phyloP scores from a whole-genome alignment of 2,329 filamentous ascomycete genomes.

The Pyricularia pennisetigena region DNA sequence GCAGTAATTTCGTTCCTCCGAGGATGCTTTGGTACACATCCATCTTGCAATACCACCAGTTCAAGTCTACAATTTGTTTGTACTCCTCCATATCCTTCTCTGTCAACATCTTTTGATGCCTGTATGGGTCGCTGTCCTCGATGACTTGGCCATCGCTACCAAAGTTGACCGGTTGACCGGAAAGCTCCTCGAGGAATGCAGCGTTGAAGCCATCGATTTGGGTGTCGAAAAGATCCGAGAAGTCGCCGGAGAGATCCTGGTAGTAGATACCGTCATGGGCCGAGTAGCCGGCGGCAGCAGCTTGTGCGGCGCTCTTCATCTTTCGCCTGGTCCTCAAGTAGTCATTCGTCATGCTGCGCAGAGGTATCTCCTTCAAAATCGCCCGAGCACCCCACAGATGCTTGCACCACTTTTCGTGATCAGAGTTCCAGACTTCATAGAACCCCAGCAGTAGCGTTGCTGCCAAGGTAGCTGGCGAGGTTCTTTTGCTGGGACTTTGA shows the following conservation, averaged over 20 bases:
- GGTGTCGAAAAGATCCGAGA: not conserved
- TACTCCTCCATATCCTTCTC: conserved; percentile 66
- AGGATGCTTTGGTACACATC: conserved; percentile 86
- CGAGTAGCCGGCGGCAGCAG: not conserved
- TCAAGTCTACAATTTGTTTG: conserved; percentile 74
- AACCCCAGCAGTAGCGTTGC: conserved; percentile 79
- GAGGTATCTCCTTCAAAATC: conserved; percentile 74
- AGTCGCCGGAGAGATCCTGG: not conserved
- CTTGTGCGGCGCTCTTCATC: not conserved
- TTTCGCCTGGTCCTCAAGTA: conserved; percentile 53
- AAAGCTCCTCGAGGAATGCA: conserved; percentile 28
- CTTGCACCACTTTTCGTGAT: conserved; percentile 92
- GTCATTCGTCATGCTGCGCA: conserved; percentile 59
- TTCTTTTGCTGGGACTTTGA: conserved; percentile 55
- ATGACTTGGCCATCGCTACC: conserved; percentile 24
- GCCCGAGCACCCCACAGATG: conserved; percentile 80
- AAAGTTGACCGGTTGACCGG: conserved; percentile 26
- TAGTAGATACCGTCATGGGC: not conserved
- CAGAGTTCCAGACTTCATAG: conserved; percentile 90
- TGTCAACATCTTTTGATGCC: conserved; percentile 15
- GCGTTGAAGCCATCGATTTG: conserved; percentile 28
- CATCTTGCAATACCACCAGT: conserved; percentile 95
- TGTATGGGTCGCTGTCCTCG: not conserved
- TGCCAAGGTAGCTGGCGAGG: conserved; percentile 74
- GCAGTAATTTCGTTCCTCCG: conserved; percentile 79